These are phyloP conservation scores for Neurospora sp. DNA, from an alignment of 495 filamentous ascomycete species.

Conservation along the genomic window DNA sequence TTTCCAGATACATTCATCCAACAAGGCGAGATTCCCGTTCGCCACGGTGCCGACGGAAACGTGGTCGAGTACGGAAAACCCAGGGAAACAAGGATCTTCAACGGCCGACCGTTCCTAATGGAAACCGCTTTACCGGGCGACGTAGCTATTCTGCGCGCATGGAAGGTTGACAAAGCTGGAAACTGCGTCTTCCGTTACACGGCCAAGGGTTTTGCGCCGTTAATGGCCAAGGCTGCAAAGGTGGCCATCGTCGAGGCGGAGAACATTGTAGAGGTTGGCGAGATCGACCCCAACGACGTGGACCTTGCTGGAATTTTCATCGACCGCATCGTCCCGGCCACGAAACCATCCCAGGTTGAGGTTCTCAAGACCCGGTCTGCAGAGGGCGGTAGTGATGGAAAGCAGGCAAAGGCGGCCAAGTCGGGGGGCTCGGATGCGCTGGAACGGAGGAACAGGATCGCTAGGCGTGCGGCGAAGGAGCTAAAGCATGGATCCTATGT, in stretches of 20 bases:
- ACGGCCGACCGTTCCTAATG: conserved; percentile 50
- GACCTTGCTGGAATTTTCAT: conserved; percentile 56
- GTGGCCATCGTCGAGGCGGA: conserved; percentile 60
- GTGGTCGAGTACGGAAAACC: conserved; percentile 44
- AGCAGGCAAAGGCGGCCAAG: conserved; percentile 2
- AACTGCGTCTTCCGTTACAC: conserved; percentile 58
- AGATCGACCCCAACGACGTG: conserved; percentile 46
- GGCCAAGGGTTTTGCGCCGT: conserved; percentile 46
- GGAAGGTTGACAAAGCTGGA: conserved; percentile 54
- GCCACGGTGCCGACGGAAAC: conserved; percentile 40
- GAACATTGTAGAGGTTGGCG: conserved; percentile 50
- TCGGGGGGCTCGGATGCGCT: conserved; percentile 19
- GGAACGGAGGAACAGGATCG: conserved; percentile 45
- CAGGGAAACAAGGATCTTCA: conserved; percentile 49
- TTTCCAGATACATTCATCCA: conserved; percentile 47
- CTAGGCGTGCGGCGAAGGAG: conserved; percentile 49
- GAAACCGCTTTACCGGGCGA: conserved; percentile 54
- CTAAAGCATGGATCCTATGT: conserved; percentile 55
- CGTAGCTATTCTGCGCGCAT: conserved; percentile 52
- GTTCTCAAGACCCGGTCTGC: conserved; percentile 37
- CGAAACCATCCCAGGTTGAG: conserved; percentile 44
- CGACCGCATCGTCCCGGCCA: conserved; percentile 51
- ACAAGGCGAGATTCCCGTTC: conserved; percentile 48
- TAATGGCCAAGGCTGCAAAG: conserved; percentile 54
- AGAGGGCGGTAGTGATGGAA: conserved; percentile 12